Conservation (phyloP, 75 land plant species). For the Pseudotsuga menziesii region DNA sequence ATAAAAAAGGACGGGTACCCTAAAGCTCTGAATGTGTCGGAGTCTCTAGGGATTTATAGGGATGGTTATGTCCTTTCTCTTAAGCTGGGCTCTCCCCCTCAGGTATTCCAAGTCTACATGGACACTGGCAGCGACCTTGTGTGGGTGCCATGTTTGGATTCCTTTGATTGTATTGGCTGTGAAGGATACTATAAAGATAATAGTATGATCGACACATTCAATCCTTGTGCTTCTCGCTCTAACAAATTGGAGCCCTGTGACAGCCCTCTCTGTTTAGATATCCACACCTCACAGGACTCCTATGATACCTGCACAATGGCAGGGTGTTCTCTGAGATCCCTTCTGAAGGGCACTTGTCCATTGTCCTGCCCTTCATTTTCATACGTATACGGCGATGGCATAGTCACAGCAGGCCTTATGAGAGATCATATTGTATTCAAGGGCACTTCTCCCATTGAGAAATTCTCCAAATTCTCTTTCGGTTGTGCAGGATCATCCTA, state of each 20-base stretch:
- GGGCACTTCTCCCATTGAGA: not conserved
- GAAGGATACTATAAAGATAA: conserved; percentile 20
- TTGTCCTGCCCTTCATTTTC: conserved; percentile 49
- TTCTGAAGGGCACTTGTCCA: conserved; percentile 33
- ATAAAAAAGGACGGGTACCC: too few relatives aligned
- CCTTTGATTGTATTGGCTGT: conserved; percentile 60
- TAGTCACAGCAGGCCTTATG: conserved; percentile 36
- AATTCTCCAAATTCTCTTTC: conserved; percentile 42
- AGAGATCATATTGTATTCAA: conserved; percentile 25
- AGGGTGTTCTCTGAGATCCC: conserved; percentile 31
- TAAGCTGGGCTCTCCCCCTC: conserved; percentile 20
- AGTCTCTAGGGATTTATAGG: not conserved
- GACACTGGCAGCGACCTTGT: conserved; percentile 92
- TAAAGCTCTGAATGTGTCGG: not conserved
- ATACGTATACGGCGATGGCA: conserved; percentile 64
- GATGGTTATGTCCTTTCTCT: not conserved
- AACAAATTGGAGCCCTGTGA: conserved; percentile 18
- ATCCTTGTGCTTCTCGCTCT: conserved; percentile 12
- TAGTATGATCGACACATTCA: conserved; percentile 5
- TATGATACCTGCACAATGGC: conserved; percentile 57
- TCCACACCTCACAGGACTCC: conserved; percentile 35
- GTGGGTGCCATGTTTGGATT: conserved; percentile 77
- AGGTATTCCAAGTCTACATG: conserved; percentile 52
- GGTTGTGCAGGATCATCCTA: conserved; percentile 55
- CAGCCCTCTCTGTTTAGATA: conserved; percentile 33